Conservation (phyloP, 768 basidiomycete species). For the Mycena albidolilacea region DNA sequence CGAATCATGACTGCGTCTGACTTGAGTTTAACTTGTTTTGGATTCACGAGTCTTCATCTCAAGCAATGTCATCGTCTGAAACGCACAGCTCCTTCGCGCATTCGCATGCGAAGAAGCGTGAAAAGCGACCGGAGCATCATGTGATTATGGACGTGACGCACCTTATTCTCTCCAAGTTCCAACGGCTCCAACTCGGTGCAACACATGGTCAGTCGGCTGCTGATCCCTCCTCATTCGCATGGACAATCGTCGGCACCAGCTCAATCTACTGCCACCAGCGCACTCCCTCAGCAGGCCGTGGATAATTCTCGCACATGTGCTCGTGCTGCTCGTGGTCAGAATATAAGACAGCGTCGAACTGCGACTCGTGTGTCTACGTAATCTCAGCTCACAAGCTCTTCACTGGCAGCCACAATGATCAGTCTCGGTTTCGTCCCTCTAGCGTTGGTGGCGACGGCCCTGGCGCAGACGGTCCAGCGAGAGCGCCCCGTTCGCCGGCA, state of each 20-base stretch:
- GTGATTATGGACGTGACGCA: conserved; percentile 18
- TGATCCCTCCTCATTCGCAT: conserved; percentile 21
- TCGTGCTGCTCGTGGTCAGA: conserved; percentile 21
- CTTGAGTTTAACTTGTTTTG: neutral
- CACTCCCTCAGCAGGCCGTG: conserved; percentile 15
- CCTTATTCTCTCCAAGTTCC: conserved; percentile 19
- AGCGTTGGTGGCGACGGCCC: conserved; percentile 5
- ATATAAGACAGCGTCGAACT: conserved; percentile 21
- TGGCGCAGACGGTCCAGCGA: conserved; percentile 7
- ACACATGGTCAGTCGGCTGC: conserved; percentile 1
- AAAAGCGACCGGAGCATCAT: conserved; percentile 15
- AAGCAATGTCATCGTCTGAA: neutral
- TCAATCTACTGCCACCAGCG: conserved; percentile 7
- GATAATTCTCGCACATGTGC: conserved; percentile 26
- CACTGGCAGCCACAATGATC: conserved; percentile 23
- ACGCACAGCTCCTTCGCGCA: conserved; percentile 12
- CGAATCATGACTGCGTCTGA: neutral
- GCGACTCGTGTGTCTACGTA: conserved; percentile 22
- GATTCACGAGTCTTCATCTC: neutral
- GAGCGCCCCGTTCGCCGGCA: conserved; percentile 36
- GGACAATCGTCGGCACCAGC: conserved; percentile 26
- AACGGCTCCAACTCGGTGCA: conserved; percentile 27
- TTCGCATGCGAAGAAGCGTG: neutral
- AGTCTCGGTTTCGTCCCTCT: conserved; percentile 17
- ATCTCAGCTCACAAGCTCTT: conserved; percentile 18